Base-by-base conservation (phyloP, 495 filamentous ascomycete species). In the Physcia stellaris region DNA sequence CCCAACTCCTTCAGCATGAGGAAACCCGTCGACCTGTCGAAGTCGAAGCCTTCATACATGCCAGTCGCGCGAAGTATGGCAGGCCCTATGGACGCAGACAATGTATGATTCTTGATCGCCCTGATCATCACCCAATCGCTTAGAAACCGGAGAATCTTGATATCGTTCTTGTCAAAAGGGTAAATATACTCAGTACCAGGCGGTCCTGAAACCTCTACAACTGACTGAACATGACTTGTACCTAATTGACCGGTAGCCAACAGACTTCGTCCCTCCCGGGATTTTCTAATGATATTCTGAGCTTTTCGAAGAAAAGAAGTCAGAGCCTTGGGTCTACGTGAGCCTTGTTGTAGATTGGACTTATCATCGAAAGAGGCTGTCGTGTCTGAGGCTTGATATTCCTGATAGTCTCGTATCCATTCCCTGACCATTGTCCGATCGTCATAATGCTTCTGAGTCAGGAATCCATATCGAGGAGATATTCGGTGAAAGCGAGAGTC, bases 1-100 rank as follows among this genome's bases (percentile, higher is more conserved):
- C 88, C 90, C 18, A 95, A 63, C 57, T 98, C 90, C 47, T 93
- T 81, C 23, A 95, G 56, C 40, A 94, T 82, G 6, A 79, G 64
- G 51, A 70, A 78, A 5, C 68, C 81, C 3, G 71, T 73, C 4
- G 60, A 50, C 11, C 55, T 43, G 36, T 70, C 63, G n/a, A 84
- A 54, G 10, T 61, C 58, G 32, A 70, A 56, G 3, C 70, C 68
- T 20, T 62, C 58, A 52, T 96, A 96, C 49, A 79, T 67, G 3
- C 69, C 73, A 4, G 76, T 68, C 1, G 78, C 71, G 12, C 82
- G 75, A 52, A 95, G 63, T 24, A 96, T 70, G 35, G 76, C 63
- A 4, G 83, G 73, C 15, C 77, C 80, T 24, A 80, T 54, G 19
- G 76, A 71, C 41, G 74, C 62, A 29, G 80, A 50, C 1, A 55